A percentile compares a stretch with the other conserved stretches of the same genome.
phyloP scores from a whole-genome alignment of 2,329 filamentous ascomycete species.

The Fusarium decemcellulare region DNA sequence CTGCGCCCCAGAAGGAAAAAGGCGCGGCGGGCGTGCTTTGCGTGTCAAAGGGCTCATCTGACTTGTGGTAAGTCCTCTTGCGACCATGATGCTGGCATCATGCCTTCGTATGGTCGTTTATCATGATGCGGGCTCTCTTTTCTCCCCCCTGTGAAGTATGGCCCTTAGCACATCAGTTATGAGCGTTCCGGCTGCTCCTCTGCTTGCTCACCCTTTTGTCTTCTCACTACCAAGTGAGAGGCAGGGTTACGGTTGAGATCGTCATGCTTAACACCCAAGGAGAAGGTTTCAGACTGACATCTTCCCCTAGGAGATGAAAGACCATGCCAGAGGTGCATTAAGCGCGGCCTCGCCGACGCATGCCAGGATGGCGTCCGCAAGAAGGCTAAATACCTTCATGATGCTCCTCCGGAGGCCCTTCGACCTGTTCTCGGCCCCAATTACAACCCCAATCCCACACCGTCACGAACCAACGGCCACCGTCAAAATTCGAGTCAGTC shows the following conservation, averaged over 20 bases:
- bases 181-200: conserved; percentile 9
- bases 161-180: conserved; percentile 10
- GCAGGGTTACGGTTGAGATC: conserved; percentile 6
- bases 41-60: conserved; percentile 96
- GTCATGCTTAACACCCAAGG: conserved; percentile 11
- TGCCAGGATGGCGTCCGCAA: conserved; percentile 98
- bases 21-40: conserved; percentile 94
- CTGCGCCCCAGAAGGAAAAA: conserved; percentile 93
- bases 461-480: conserved; percentile 61
- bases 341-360: conserved; percentile 88
- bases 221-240: not conserved
- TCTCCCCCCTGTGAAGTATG: conserved; percentile 31
- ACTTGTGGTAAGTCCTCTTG: conserved; percentile 87
- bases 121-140: conserved; percentile 10
- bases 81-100: conserved; percentile 10
- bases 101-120: conserved; percentile 12
- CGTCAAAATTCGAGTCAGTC: conserved; percentile 64
- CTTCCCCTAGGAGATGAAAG: conserved; percentile 84
- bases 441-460: conserved; percentile 72
- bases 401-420: conserved; percentile 90
- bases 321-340: conserved; percentile 94
- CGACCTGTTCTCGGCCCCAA: conserved; percentile 85
- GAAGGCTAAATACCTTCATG: conserved; percentile 98
- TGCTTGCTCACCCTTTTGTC: conserved; percentile 7
- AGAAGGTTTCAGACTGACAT: conserved; percentile 35